Conservation (phyloP, 768 basidiomycete species). For the Termitomyces sp. region DNA sequence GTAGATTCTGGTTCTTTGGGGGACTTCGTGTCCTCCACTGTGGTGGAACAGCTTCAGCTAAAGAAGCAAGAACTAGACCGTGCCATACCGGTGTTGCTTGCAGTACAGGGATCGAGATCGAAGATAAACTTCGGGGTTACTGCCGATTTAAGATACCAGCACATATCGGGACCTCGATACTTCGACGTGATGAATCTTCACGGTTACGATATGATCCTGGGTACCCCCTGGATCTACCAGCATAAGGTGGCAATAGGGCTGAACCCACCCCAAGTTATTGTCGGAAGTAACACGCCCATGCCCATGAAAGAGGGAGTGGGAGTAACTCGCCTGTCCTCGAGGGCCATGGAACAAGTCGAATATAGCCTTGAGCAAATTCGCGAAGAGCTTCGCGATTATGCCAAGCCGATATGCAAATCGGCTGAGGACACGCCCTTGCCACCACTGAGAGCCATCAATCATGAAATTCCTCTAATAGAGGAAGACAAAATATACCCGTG, state of each 20-base stretch:
- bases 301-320: slow-evolving; percentile 1
- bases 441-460: slow-evolving; percentile 16
- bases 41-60: not conserved
- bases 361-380: slow-evolving; percentile 12
- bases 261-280: not conserved
- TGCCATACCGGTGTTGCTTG: not conserved
- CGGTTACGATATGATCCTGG: not conserved
- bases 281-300: not conserved
- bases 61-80: not conserved
- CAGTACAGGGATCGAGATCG: not conserved
- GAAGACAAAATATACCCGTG: slow-evolving; percentile 21
- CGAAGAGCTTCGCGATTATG: not conserved
- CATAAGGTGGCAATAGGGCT: not conserved
- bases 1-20: not conserved
- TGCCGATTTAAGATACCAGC: not conserved
- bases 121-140: not conserved
- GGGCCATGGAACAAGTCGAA: slow-evolving; percentile 5
- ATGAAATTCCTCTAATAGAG: not conserved
- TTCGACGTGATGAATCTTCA: not conserved
- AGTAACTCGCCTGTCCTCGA: slow-evolving; percentile 8
- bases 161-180: not conserved
- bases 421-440: slow-evolving; percentile 22
- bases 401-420: not conserved
- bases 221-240: not conserved
- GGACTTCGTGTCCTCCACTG: not conserved